These are phyloP conservation scores for Sarocladium kiliense DNA, from an alignment of 2,329 filamentous ascomycete genomes.

Conservation along the genomic window DNA sequence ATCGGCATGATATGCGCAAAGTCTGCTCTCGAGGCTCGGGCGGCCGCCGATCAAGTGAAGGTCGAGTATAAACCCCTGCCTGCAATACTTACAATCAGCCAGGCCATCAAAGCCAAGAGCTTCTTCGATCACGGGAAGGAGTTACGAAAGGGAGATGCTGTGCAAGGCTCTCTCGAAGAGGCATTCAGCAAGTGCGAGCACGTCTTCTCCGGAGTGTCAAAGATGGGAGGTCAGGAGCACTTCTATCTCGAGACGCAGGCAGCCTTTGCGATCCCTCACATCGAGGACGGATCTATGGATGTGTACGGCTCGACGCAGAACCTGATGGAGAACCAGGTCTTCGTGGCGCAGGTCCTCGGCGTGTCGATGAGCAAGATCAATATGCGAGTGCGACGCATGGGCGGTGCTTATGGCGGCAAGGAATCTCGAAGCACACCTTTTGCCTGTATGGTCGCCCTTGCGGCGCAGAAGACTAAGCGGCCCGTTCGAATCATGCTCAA, in stretches of 20 bases:
- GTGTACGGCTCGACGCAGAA: constrained; percentile 84
- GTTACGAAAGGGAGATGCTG: constrained; percentile 69
- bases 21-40: constrained; percentile 65
- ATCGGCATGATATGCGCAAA: constrained; percentile 82
- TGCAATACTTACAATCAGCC: constrained; percentile 81
- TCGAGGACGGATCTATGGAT: constrained; percentile 85
- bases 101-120: constrained; percentile 79
- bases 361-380: constrained; percentile 83
- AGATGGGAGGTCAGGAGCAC: constrained; percentile 89
- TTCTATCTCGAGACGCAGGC: constrained; percentile 90
- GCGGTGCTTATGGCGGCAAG: constrained; percentile 87
- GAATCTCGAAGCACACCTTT: constrained; percentile 79
- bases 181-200: constrained; percentile 69
- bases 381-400: constrained; percentile 76
- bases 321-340: constrained; percentile 76
- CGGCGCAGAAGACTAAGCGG: constrained; percentile 69
- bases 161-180: constrained; percentile 38
- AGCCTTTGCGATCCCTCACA: constrained; percentile 72
- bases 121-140: constrained; percentile 75
- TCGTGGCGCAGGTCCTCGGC: constrained; percentile 71
- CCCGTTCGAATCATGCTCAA: constrained; percentile 88
- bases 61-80: constrained; percentile 82
- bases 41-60: constrained; percentile 72
- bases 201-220: constrained; percentile 68
- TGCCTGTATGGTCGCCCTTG: constrained; percentile 70